These are phyloP conservation scores for Choiromyces venosus DNA, from an alignment of 495 filamentous ascomycete genomes.

Conservation along the genomic window DNA sequence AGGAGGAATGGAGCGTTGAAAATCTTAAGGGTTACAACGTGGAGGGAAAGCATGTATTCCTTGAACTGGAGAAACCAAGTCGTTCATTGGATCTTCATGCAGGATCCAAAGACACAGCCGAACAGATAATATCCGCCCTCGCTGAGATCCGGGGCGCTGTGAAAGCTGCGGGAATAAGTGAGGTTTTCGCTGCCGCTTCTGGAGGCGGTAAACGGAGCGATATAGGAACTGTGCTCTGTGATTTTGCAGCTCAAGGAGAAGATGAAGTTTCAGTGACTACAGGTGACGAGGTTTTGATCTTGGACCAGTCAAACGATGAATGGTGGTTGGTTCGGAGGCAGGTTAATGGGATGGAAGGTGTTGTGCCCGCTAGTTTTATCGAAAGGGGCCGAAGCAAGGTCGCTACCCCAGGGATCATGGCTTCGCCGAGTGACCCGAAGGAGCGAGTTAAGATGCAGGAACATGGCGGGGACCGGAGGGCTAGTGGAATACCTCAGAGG, in stretches of 20 bases:
- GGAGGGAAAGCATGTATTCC: constrained; percentile 95
- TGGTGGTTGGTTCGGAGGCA: constrained; percentile 95
- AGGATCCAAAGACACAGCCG: constrained; percentile 91
- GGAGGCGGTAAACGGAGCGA: constrained; percentile 63
- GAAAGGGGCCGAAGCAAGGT: constrained; percentile 50
- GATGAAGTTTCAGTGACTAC: constrained; percentile 90
- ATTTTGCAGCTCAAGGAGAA: constrained; percentile 92
- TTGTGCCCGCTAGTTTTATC: constrained; percentile 95
- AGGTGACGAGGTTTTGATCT: constrained; percentile 82
- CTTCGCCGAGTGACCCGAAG: constrained; percentile 35
- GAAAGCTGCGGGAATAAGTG: constrained; percentile 73
- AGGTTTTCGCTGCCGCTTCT: constrained; percentile 74
- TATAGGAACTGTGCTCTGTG: constrained; percentile 74
- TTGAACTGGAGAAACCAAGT: constrained; percentile 83
- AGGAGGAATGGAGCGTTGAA: constrained; percentile 88
- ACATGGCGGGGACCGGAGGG: constrained; percentile 10
- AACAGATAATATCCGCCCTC: constrained; percentile 81
- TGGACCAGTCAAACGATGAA: constrained; percentile 89
- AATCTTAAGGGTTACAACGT: constrained; percentile 92
- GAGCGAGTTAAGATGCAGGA: constrained; percentile 30
- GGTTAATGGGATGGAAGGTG: constrained; percentile 90
- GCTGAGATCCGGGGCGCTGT: constrained; percentile 84
- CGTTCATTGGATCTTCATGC: constrained; percentile 96
- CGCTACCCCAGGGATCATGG: constrained; percentile 31
- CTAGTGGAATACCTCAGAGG: constrained; percentile 30